Base-by-base conservation (phyloP, 495 filamentous ascomycete species). In the Bryoglossum gracile region DNA sequence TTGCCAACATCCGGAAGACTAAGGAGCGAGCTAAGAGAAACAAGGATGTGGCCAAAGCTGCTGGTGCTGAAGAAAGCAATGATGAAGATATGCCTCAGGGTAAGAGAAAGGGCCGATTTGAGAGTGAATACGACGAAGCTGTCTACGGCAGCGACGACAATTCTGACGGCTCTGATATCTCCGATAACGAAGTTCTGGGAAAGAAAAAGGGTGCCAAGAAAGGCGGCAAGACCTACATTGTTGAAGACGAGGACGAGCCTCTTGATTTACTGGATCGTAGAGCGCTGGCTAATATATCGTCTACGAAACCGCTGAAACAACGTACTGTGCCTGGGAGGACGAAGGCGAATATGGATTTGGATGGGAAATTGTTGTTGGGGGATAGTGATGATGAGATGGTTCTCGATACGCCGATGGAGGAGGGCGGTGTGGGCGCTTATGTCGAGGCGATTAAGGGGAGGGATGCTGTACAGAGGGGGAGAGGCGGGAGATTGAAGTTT, bases 121-220 rank as follows among this genome's bases (percentile, higher is more conserved):
- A 86, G 67, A 90, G 82, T 68, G 92, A 94, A 62, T 97, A 90
- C 63, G 92, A 98, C 65, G 85, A 94, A 67, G 87, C 91, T 4
- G 75, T 98, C 18, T 95, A 97, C 58, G 91, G 89, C 61, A 90
- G 84, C 43, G 87, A 85, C 39, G 72, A 70, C 26, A 82, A 81
- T 1, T 75, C 72, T 11, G 76, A 77, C 21, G 76, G 75, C 55
- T 83, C 78, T 23, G 84, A 83, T 48, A 72, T 75, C 50, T 74
- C 68, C 28, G 77, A 73, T 40, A 71, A 73, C 41, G 83, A 84
- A 43, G 70, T 78, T 55, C 68, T 76, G 16, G 76, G 73, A 56
- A 70, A 71, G 55, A 63, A 58, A 16, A 70, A 67, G 55, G 62
- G 59, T 24, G 62, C 59, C 18, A 72, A 73, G 44, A 80, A 76